Evolutionary conservation across 768 basidiomycete genomes (phyloP).

Genomic region (Panaeolus papilionaceus): DNA sequence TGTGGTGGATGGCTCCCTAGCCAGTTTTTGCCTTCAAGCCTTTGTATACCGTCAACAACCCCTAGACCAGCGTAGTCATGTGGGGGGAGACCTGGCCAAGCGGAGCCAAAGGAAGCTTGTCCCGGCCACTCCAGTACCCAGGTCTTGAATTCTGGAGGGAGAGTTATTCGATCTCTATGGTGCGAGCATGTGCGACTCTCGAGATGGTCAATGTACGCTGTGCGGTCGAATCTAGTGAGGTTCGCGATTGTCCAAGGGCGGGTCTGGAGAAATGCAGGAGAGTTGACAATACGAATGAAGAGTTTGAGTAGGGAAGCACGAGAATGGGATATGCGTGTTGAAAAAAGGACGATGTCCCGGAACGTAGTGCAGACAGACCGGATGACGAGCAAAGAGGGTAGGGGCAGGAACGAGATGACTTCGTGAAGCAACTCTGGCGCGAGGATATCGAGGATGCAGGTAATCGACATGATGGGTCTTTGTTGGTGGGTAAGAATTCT

Average conservation of each 20-base stretch:
- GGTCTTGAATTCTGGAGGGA: neutral
- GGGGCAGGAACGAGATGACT: constrained; percentile 10
- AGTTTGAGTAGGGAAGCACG: constrained; percentile 7
- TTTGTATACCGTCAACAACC: constrained; percentile 1
- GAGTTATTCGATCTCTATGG: neutral
- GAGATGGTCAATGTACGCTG: constrained; percentile 7
- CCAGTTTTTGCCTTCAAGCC: constrained; percentile 12
- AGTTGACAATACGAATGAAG: constrained; percentile 1
- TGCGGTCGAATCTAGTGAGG: neutral
- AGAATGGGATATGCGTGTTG: neutral
- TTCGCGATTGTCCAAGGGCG: constrained; percentile 8
- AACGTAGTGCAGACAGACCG: neutral
- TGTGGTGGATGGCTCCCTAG: neutral
- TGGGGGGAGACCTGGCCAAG: constrained; percentile 7
- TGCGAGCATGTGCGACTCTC: neutral
- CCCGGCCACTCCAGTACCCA: constrained; percentile 8
- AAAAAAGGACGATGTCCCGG: neutral
- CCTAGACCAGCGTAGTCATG: neutral
- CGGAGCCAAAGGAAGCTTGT: constrained; percentile 1
- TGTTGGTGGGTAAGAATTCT: too few relatives aligned
- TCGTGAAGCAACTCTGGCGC: constrained; percentile 12
- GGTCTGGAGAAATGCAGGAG: constrained; percentile 3
- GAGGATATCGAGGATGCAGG: neutral
- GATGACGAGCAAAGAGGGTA: neutral
- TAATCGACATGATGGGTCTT: neutral